Percentiles rank a stretch among this genome's conserved stretches.
phyloP scores from a whole-genome alignment of 352 stramenopile genomes.

The Phytophthora sojae region DNA sequence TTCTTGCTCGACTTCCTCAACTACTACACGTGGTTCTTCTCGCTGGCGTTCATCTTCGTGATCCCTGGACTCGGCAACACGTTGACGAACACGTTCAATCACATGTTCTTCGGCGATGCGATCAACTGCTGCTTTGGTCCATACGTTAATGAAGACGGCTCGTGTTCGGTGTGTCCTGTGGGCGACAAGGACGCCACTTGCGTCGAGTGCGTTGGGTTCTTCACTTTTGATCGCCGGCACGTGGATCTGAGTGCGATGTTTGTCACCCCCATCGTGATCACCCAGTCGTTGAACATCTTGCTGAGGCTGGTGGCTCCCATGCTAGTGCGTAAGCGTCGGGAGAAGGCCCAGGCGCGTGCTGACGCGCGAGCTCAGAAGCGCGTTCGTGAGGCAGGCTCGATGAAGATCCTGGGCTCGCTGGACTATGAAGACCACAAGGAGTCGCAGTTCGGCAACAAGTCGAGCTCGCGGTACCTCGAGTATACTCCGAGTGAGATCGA shows the following conservation, averaged over 20 bases:
- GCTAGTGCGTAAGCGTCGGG: constrained; percentile 70
- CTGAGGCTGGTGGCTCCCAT: constrained; percentile 72
- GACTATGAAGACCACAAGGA: constrained; percentile 79
- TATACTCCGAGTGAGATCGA: constrained; percentile 69
- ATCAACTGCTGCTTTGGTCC: constrained; percentile 91
- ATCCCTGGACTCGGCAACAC: constrained; percentile 85
- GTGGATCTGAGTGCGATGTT: constrained; percentile 89
- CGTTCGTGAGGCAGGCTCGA: constrained; percentile 70
- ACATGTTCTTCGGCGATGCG: constrained; percentile 78
- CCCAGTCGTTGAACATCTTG: constrained; percentile 82
- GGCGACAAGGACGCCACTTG: constrained; percentile 73
- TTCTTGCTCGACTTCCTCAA: constrained; percentile 91
- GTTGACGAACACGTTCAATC: constrained; percentile 87
- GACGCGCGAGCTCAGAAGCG: constrained; percentile 75
- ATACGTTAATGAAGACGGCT: constrained; percentile 78
- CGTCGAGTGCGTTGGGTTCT: constrained; percentile 80
- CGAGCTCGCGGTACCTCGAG: constrained; percentile 69
- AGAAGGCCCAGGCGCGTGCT: constrained; percentile 62
- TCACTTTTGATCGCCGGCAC: constrained; percentile 87
- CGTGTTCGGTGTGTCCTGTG: constrained; percentile 70
- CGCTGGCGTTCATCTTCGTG: constrained; percentile 89
- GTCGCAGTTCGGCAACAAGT: constrained; percentile 81
- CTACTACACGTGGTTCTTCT: constrained; percentile 94
- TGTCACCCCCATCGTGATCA: constrained; percentile 88
- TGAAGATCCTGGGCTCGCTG: constrained; percentile 85